Percentiles rank a stretch among this genome's conserved stretches.
Conservation (phyloP, 1,284 basidiomycete species). For the Tylopilus microsporus region DNA sequence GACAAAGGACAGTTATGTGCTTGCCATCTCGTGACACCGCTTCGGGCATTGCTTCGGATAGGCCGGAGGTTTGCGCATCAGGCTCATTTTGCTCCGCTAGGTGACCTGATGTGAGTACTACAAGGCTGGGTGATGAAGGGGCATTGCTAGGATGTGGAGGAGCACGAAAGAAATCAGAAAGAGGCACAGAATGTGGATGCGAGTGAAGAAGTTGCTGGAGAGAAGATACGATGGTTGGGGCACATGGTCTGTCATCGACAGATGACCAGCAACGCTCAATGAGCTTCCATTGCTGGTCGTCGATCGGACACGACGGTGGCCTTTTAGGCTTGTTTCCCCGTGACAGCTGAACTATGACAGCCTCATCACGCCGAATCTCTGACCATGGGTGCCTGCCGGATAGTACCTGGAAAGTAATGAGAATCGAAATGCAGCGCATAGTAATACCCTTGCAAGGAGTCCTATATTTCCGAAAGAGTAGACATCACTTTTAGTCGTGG, state of each 20-base stretch:
- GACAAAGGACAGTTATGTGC: not conserved
- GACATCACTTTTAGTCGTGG: constrained; percentile 3
- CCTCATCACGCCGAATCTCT: not conserved
- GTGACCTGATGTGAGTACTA: not conserved
- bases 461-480: constrained; percentile 6
- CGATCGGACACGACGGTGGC: not conserved
- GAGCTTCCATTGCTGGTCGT: constrained; percentile 3
- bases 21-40: not conserved
- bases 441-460: not conserved
- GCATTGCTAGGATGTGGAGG: not conserved
- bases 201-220: not conserved
- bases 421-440: not conserved
- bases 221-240: not conserved
- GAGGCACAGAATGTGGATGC: not conserved
- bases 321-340: not conserved
- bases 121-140: not conserved
- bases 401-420: not conserved
- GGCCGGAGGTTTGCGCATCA: not conserved
- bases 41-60: too few relatives aligned
- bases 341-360: not conserved
- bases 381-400: constrained; percentile 4
- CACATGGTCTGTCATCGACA: not conserved
- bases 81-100: not conserved
- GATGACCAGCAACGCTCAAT: constrained; percentile 7
- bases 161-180: not conserved